Percentiles rank a stretch among this genome's conserved stretches.
Conservation (phyloP, 2,329 filamentous ascomycete genomes). For the Plenodomus tracheiphilus region DNA sequence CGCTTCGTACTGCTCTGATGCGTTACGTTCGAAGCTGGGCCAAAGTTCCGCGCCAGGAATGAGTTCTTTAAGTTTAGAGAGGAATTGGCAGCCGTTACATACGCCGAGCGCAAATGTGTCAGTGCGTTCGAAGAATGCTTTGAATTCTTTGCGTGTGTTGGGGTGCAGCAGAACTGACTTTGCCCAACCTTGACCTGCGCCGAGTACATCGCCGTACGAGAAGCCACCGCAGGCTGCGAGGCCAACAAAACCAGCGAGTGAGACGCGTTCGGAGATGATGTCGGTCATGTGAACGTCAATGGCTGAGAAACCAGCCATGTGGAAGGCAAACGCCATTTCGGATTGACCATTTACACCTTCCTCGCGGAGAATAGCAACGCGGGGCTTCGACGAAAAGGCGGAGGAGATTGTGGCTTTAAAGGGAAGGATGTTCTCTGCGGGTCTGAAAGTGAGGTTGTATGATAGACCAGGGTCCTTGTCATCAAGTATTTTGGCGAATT, state of each 20-base stretch:
- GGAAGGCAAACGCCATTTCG: slow-evolving; percentile 98
- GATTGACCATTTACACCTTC: slow-evolving; percentile 94
- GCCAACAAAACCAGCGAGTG: slow-evolving; percentile 80
- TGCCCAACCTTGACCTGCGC: slow-evolving; percentile 96
- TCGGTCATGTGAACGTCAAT: slow-evolving; percentile 98
- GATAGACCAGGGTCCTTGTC: slow-evolving; percentile 78
- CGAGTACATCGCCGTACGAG: slow-evolving; percentile 89
- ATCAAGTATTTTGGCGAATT: slow-evolving; percentile 76
- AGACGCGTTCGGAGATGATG: slow-evolving; percentile 75
- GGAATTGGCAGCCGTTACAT: slow-evolving; percentile 97
- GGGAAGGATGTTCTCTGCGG: slow-evolving; percentile 75
- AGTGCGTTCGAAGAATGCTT: slow-evolving; percentile 79
- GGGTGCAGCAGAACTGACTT: slow-evolving; percentile 87
- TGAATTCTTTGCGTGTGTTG: slow-evolving; percentile 74
- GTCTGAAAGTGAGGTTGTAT: slow-evolving; percentile 81
- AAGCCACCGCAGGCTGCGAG: slow-evolving; percentile 96
- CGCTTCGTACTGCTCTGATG: slow-evolving; percentile 86
- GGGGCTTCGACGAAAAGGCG: slow-evolving; percentile 65
- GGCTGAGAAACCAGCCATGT: slow-evolving; percentile 84
- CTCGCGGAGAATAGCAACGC: slow-evolving; percentile 90
- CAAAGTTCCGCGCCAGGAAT: slow-evolving; percentile 82
- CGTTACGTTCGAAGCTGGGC: slow-evolving; percentile 86
- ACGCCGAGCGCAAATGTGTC: slow-evolving; percentile 94
- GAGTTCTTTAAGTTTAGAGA: slow-evolving; percentile 77
- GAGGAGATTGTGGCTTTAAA: slow-evolving; percentile 65